These are phyloP conservation scores for Athelia sp. DNA, from an alignment of 1,284 basidiomycete species.

Conservation along the genomic window DNA sequence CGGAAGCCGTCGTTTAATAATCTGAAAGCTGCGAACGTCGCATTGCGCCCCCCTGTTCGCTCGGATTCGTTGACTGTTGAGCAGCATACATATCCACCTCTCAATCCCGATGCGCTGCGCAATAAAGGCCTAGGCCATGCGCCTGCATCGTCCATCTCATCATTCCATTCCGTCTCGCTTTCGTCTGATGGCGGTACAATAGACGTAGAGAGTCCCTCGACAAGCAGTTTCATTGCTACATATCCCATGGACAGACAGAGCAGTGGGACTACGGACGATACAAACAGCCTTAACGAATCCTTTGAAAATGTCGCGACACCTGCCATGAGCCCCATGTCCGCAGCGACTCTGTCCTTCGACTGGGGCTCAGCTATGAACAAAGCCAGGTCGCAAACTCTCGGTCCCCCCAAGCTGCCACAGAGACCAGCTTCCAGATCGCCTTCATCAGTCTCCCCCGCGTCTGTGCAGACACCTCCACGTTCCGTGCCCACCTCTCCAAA, in stretches of 20 bases:
- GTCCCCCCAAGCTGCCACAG: constrained; percentile 53
- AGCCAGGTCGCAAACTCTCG: constrained; percentile 17
- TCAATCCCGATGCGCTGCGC: constrained; percentile 29
- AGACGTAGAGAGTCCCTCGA: constrained; percentile 38
- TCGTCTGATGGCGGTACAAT: constrained; percentile 56
- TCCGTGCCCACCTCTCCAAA: constrained; percentile 12
- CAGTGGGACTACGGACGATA: constrained; percentile 27
- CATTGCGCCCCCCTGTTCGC: constrained; percentile 26
- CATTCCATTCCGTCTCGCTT: constrained; percentile 76
- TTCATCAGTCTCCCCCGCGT: constrained; percentile 5
- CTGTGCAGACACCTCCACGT: constrained; percentile 15
- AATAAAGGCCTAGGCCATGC: constrained; percentile 42
- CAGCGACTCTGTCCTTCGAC: constrained; percentile 31
- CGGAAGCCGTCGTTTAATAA: constrained; percentile 54
- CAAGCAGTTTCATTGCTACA: constrained; percentile 39
- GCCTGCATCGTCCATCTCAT: constrained; percentile 67
- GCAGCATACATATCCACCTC: constrained; percentile 49
- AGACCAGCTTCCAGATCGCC: constrained; percentile 30
- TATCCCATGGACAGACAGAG: constrained; percentile 36
- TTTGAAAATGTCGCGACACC: constrained; percentile 62
- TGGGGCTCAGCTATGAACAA: constrained; percentile 38
- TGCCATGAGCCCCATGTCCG: constrained; percentile 38
- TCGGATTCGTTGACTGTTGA: constrained; percentile 45
- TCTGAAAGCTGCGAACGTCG: constrained; percentile 29
- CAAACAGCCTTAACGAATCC: constrained; percentile 58